phyloP scores from a whole-genome alignment of 305 asterid species.

The Ajuga reptans region DNA sequence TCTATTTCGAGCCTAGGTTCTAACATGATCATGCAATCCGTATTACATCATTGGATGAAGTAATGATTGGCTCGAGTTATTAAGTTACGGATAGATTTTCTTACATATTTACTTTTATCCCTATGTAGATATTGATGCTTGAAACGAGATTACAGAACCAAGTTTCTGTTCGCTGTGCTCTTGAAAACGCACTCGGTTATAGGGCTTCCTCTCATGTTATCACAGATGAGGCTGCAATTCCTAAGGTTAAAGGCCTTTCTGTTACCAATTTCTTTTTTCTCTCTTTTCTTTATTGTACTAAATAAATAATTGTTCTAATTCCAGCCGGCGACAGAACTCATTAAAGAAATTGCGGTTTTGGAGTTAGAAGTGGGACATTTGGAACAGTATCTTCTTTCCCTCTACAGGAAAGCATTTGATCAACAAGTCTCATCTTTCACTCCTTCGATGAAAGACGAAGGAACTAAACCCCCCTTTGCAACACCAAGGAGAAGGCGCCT shows the following conservation, averaged over 20 bases:
- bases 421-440: slow-evolving; percentile 50
- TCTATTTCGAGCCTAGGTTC: not conserved
- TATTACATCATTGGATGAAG: not conserved
- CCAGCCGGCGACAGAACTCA: slow-evolving; percentile 94
- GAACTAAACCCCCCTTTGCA: slow-evolving; percentile 37
- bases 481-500: slow-evolving; percentile 69
- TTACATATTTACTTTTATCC: not conserved
- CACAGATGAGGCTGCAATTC: slow-evolving; percentile 42
- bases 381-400: slow-evolving; percentile 88
- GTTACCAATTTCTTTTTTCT: not conserved
- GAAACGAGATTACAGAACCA: slow-evolving; percentile 79
- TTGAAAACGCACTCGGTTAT: slow-evolving; percentile 83
- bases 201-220: slow-evolving; percentile 40
- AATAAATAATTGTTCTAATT: slow-evolving; percentile 11
- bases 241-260: slow-evolving; percentile 48
- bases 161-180: slow-evolving; percentile 73
- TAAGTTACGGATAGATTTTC: not conserved
- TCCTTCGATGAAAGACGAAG: slow-evolving; percentile 40
- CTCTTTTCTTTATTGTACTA: not conserved
- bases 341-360: slow-evolving; percentile 78
- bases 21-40: not conserved
- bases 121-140: slow-evolving; percentile 66
- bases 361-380: slow-evolving; percentile 91
- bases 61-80: not conserved
- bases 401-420: slow-evolving; percentile 88